These are phyloP conservation scores for Aurifilum marmelostoma DNA, from an alignment of 2,329 filamentous ascomycete species.

Conservation along the genomic window DNA sequence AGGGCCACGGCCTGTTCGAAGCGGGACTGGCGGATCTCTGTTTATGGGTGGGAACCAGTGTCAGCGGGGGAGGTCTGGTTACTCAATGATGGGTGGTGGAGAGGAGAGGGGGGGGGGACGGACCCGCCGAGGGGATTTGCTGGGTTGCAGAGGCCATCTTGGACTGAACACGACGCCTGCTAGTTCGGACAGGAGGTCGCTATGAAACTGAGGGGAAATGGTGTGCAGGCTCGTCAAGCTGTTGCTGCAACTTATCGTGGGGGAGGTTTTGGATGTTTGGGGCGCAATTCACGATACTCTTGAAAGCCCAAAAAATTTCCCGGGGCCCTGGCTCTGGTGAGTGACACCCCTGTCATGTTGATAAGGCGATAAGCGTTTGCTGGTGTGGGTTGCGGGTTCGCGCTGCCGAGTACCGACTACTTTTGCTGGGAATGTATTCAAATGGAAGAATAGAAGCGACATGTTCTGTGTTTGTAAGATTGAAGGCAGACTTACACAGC, in stretches of 20 bases:
- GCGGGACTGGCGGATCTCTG: slow-evolving; percentile 61
- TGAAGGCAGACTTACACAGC: too few relatives aligned
- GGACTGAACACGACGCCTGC: background rate
- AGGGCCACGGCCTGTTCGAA: slow-evolving; percentile 90
- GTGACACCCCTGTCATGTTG: background rate
- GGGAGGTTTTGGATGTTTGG: background rate
- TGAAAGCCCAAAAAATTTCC: background rate
- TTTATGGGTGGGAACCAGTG: slow-evolving; percentile 16
- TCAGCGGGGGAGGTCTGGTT: background rate
- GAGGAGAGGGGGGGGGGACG: background rate
- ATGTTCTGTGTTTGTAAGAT: too few relatives aligned
- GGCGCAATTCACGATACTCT: background rate
- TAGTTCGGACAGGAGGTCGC: background rate
- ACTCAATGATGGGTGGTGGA: background rate
- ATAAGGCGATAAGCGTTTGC: background rate
- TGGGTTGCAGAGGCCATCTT: slow-evolving; percentile 23
- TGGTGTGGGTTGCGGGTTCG: background rate
- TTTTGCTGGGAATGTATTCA: background rate
- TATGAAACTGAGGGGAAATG: background rate
- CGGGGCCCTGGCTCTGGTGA: background rate
- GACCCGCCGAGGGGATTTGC: background rate
- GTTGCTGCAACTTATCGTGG: background rate
- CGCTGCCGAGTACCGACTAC: background rate
- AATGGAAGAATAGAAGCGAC: too few relatives aligned
- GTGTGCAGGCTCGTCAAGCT: background rate